Evolutionary conservation across 2,329 filamentous ascomycete species (phyloP).

Genomic region (Hypomyces rosellus): DNA sequence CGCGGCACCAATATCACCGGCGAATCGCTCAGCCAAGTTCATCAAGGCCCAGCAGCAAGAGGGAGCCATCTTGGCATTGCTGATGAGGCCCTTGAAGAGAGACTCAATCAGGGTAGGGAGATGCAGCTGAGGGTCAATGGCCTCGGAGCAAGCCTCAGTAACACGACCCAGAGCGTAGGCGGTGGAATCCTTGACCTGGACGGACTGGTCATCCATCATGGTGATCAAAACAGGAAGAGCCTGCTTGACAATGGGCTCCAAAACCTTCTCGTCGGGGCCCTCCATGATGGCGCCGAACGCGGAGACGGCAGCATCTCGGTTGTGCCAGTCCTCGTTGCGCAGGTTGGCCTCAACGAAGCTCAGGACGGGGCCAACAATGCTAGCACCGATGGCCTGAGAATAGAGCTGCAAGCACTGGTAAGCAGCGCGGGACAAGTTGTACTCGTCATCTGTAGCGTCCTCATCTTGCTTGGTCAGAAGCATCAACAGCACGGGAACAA

Average conservation of each 20-base stretch:
- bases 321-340: slow-evolving; percentile 87
- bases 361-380: slow-evolving; percentile 81
- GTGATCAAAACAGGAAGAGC: slow-evolving; percentile 84
- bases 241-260: slow-evolving; percentile 93
- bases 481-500: slow-evolving; percentile 82
- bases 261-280: slow-evolving; percentile 83
- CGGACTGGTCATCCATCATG: slow-evolving; percentile 82
- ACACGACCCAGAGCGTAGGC: slow-evolving; percentile 95
- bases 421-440: slow-evolving; percentile 89
- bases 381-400: slow-evolving; percentile 79
- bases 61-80: slow-evolving; percentile 91
- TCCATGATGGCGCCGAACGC: slow-evolving; percentile 99
- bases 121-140: slow-evolving; percentile 79
- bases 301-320: slow-evolving; percentile 90
- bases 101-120: slow-evolving; percentile 80
- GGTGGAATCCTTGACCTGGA: slow-evolving; percentile 92
- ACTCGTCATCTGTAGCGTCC: slow-evolving; percentile 93
- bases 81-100: slow-evolving; percentile 82
- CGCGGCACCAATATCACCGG: slow-evolving; percentile 69
- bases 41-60: slow-evolving; percentile 99
- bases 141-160: slow-evolving; percentile 85
- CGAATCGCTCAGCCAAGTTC: slow-evolving; percentile 95
- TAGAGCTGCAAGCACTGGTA: slow-evolving; percentile 97
- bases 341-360: slow-evolving; percentile 89
- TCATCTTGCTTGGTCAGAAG: slow-evolving; percentile 96